Evolutionary conservation across 1,139 yeast species (phyloP), one percentile per base, ranked within the genome.

Genomic region (Hanseniaspora gamundiae): DNA sequence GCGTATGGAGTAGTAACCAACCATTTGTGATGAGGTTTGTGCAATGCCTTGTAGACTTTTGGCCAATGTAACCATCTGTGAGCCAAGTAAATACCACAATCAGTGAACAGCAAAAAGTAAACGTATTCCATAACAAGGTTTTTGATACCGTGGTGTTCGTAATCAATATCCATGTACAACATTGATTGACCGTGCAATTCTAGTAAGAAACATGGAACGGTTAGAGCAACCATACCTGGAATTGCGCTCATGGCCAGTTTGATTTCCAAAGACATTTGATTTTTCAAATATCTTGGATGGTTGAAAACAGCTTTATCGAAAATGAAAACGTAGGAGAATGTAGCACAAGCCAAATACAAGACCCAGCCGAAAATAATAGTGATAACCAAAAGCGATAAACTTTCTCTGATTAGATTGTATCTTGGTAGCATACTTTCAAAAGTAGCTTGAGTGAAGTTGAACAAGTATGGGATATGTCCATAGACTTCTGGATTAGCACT

Each of bases 11-110:
- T 88, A 52, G 97, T 91, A 43, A 91, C 96, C 57, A 91, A 79
- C 98, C 98, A 91, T 68, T 91, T 93, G 73, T 91, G 98, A 65
- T 91, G 98, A n/a, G 97, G 96, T 68, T 91, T 91, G 70, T 91
- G 98, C 52, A 91, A 69, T 29, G 60, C 64, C 70, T 82, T 88
- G 74, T 91, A 91, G 36, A 91, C 80, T 31, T 72, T 57, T 27
- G 95, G 96, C 82, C 88, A 84, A 64, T 91, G 98, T 57, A 91
- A 71, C 74, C 85, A 76, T 59, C 97, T 78, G 67, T 91, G 98
- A 54, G 87, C 81, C 59, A 83, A 71, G 64, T 91, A 91, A 57
- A 91, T 86, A 47, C 91, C 84, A 61, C 86, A 81, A 65, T 91
- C 98, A 7, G 98, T 88, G 62, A 91, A 91, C 69, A 91, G 72